These are phyloP conservation scores for Solanum hybrid DNA, from an alignment of 305 asterid species.

Conservation along the genomic window DNA sequence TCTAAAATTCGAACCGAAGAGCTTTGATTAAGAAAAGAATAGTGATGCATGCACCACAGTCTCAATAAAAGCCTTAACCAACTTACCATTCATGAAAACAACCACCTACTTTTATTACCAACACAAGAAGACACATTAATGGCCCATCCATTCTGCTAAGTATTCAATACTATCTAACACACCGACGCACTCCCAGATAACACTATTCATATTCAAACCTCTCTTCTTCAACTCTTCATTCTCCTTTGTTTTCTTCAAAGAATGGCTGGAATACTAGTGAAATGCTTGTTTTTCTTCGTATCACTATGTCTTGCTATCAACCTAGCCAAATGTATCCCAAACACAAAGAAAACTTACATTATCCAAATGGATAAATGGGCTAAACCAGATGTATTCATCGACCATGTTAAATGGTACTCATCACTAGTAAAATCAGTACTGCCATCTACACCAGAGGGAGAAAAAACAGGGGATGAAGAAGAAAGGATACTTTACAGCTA, in stretches of 20 bases:
- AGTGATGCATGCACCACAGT: neutral
- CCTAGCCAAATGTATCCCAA: constrained; percentile 3
- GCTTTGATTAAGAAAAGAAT: too few relatives aligned
- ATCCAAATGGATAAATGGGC: constrained; percentile 58
- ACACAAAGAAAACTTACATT: constrained; percentile 49
- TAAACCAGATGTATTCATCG: constrained; percentile 52
- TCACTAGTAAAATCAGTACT: constrained; percentile 47
- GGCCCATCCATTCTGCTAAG: neutral
- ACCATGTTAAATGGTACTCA: constrained; percentile 61
- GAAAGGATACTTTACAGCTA: constrained; percentile 60
- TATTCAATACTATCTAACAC: neutral
- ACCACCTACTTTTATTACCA: constrained; percentile 43
- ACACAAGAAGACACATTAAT: constrained; percentile 19
- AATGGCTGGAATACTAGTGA: constrained; percentile 33
- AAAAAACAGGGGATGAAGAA: constrained; percentile 5
- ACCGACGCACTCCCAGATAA: neutral
- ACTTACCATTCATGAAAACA: constrained; percentile 44
- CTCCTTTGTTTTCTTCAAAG: neutral
- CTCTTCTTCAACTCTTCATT: neutral
- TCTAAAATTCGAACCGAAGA: too few relatives aligned
- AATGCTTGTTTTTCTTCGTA: constrained; percentile 24
- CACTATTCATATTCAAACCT: neutral
- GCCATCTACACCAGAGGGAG: constrained; percentile 6
- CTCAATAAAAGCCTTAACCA: neutral
- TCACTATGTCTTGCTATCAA: constrained; percentile 14